Base-by-base conservation (phyloP, 2,329 filamentous ascomycete species). In the Diaporthe velutina region DNA sequence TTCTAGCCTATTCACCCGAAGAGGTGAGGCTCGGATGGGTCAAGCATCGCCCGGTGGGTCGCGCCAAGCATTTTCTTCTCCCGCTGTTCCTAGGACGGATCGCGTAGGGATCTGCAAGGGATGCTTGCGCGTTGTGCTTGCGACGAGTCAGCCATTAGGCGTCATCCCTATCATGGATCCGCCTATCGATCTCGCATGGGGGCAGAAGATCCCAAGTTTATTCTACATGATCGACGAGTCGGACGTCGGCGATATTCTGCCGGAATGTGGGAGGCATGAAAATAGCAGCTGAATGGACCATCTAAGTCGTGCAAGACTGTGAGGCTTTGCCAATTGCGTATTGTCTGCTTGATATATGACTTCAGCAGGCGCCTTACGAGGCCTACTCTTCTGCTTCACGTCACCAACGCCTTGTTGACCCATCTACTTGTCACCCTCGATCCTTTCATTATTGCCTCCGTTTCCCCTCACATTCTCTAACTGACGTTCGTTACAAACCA, bases 131-230 rank as follows among this genome's bases (percentile, higher is more conserved):
- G 64, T 68, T 68, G 45, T 54, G 48, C 64, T 54, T 54, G 33
- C 48, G 64, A 68, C 64, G 45, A 54, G 48, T 68, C 64, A 68
- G 64, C 64, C 64, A 19, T 9, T 54, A 54, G 33, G 64, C 64
- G 48, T 68, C 64, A 68, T 68, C 64, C 64, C 48, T 67, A 67
- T 67, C 48, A 40, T 68, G 64, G 64, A 30, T 30, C 64, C 64
- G 45, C 13, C 22, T 28, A 28, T 5, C 45, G 45, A 67, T 28
- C 33, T 17, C 45, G 42, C 10, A 50, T 52, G 64, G 30, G n/a
- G 2, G 30, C 64, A 52, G 64, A 22, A 22, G 4, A 25, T 30
- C n/a, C 17, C 33, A 68, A 54, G 15, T 54, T 54, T 68, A 68
- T 22, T 38, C 48, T 17, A 15, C 19, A 4, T 22, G 30, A 38